Evolutionary conservation across 1,284 basidiomycete genomes (phyloP), one percentile per base, ranked within the genome.

Genomic region (Apiotrichum porosum): DNA sequence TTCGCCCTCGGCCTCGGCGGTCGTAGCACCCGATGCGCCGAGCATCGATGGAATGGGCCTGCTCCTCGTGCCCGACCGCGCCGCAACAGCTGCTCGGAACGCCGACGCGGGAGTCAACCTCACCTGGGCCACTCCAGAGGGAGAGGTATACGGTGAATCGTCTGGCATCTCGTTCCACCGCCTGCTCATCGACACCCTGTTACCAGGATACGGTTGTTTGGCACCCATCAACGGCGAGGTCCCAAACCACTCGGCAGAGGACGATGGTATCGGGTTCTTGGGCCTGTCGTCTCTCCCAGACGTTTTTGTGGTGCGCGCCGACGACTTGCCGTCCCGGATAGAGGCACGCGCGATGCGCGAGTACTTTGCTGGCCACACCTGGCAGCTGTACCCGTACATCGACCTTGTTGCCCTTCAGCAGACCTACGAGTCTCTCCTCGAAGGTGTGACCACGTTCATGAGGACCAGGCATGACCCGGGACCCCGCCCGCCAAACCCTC

Each of bases 81-180:
- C 42, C 18, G 26, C 26, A 28, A 12, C 26, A 28, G 26, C 26
- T 6, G 26, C 26, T 28, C n/a, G n/a, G n/a, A n/a, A n/a, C n/a
- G n/a, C n/a, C n/a, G n/a, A n/a, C n/a, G n/a, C n/a, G n/a, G n/a
- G n/a, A n/a, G n/a, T n/a, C n/a, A n/a, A n/a, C n/a, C n/a, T 35
- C 3, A 33, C 33, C 3, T 38, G 32, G 9, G 37, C 22, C 2
- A 13, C 38, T 1, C 37, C 45, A 3, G 51, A 44, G 23, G 35
- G 28, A 15, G 56, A 58, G 33, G 42, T 55, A 4, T 58, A 55
- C 39, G 56, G 56, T 9, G 41, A 44, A 4, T 47, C 42, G 13
- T 58, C 56, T 12, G 56, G 56, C 19, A 48, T 55, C 33, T 44
- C 47, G 2, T 58, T 58, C 41, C 56, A 58, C 37, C 44, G 36